These are phyloP conservation scores for Cicer cuneatum DNA, from an alignment of 306 rosid genomes.

Conservation along the genomic window DNA sequence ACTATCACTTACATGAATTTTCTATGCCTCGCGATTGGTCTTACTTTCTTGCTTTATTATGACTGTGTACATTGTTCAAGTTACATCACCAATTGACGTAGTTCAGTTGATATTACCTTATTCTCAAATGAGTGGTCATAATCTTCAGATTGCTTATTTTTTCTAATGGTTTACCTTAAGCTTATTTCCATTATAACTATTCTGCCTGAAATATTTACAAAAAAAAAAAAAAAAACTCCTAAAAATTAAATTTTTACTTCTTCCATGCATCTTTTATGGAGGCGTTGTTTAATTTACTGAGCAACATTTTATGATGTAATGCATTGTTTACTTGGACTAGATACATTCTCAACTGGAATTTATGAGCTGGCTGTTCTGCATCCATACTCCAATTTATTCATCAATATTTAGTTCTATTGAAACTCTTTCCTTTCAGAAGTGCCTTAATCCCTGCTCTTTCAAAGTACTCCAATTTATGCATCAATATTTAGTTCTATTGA, in stretches of 20 bases:
- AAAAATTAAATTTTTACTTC: not conserved
- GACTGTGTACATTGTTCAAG: not conserved
- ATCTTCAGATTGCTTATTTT: not conserved
- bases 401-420: constrained; percentile 5
- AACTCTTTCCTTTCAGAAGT: not conserved
- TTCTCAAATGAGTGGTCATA: constrained; percentile 2
- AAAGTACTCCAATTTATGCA: constrained; percentile 16
- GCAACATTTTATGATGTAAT: not conserved
- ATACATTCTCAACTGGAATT: constrained; percentile 6
- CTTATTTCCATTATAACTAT: constrained; percentile 19
- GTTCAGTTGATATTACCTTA: constrained; percentile 8
- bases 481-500: constrained; percentile 8
- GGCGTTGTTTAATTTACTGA: not conserved
- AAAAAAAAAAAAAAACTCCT: too few species aligned
- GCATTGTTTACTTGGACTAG: not conserved
- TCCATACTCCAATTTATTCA: constrained; percentile 17
- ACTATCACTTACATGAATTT: not conserved
- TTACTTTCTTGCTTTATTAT: constrained; percentile 18
- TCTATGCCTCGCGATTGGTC: constrained; percentile 13
- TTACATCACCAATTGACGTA: not conserved
- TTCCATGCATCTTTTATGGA: constrained; percentile 3
- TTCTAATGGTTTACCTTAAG: not conserved
- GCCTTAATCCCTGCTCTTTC: too few species aligned
- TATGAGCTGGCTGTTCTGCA: not conserved
- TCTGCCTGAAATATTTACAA: not conserved